A percentile compares a stretch with the other conserved stretches of the same genome.
phyloP scores from a whole-genome alignment of 2,329 filamentous ascomycete species.

The Ascocoryne sarcoides region DNA sequence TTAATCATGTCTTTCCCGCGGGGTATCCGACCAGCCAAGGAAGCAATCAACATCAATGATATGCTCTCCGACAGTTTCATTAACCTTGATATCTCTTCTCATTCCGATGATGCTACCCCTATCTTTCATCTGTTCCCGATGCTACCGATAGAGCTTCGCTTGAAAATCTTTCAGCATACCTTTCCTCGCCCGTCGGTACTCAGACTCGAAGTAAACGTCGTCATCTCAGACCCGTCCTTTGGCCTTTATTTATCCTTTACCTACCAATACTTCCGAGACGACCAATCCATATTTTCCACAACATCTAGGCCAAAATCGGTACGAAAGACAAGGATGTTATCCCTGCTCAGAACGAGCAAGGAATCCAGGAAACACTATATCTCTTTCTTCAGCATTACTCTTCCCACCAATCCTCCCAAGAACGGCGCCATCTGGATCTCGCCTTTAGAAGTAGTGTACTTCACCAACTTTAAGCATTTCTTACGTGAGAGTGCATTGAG shows the following conservation, averaged over 20 bases:
- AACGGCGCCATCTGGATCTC: not conserved
- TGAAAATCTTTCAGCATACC: constrained; percentile 3
- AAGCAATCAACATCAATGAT: not conserved
- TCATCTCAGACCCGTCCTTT: constrained; percentile 3
- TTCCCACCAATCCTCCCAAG: not conserved
- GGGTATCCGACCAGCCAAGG: not conserved
- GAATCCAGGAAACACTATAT: not conserved
- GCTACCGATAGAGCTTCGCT: not conserved
- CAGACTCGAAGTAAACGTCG: not conserved
- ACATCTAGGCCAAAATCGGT: not conserved
- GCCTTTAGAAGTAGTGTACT: not conserved
- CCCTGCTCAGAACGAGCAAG: not conserved
- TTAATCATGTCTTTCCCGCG: not conserved
- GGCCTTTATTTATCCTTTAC: constrained; percentile 2
- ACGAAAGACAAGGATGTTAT: not conserved
- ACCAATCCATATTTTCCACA: not conserved
- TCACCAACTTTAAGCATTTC: not conserved
- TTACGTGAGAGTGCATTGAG: not conserved
- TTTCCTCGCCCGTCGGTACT: not conserved
- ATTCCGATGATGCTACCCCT: not conserved
- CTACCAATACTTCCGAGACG: not conserved
- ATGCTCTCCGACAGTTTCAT: not conserved
- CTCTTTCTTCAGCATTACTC: not conserved
- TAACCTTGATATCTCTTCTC: not conserved
- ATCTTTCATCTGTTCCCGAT: not conserved